phyloP scores from a whole-genome alignment of 345 rosid species.

The Eucalyptus albens region DNA sequence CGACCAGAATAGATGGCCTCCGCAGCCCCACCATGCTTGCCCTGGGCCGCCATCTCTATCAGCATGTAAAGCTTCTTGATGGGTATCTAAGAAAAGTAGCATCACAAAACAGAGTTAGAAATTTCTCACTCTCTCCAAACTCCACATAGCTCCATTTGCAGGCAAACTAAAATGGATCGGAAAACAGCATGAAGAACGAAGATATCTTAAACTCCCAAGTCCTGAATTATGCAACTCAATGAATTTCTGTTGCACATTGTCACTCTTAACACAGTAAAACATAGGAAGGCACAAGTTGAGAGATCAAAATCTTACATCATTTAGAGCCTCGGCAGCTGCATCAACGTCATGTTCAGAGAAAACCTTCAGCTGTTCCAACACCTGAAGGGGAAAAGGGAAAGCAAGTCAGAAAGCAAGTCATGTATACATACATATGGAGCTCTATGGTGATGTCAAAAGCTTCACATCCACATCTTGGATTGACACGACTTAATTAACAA shows the following conservation, averaged over 20 bases:
- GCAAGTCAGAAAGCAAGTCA: background rate
- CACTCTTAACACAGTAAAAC: background rate
- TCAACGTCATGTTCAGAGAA: slow-evolving; percentile 39
- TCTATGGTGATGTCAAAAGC: background rate
- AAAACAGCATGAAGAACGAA: background rate
- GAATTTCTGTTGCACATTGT: background rate
- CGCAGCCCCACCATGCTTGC: slow-evolving; percentile 63
- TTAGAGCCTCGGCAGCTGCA: slow-evolving; percentile 71
- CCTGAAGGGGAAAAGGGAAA: slow-evolving; percentile 15
- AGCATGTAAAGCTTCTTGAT: slow-evolving; percentile 87
- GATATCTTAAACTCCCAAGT: background rate
- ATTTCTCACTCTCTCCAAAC: slow-evolving; percentile 20
- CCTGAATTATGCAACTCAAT: rapidly evolving
- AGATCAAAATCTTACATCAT: slow-evolving; percentile 41
- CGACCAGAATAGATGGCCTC: slow-evolving; percentile 63
- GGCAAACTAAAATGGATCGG: background rate
- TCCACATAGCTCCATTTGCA: background rate
- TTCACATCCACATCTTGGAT: background rate
- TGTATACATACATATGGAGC: background rate
- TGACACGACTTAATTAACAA: rapidly evolving
- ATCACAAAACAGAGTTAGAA: background rate
- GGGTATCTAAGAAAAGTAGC: slow-evolving; percentile 18
- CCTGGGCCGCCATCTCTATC: slow-evolving; percentile 95
- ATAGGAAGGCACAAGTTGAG: background rate
- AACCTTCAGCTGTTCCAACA: slow-evolving; percentile 58